Evolutionary conservation across 202 grass and related monocot species (phyloP), one percentile per base, ranked within the genome.

Genomic region (Schoenoplectus triqueter): DNA sequence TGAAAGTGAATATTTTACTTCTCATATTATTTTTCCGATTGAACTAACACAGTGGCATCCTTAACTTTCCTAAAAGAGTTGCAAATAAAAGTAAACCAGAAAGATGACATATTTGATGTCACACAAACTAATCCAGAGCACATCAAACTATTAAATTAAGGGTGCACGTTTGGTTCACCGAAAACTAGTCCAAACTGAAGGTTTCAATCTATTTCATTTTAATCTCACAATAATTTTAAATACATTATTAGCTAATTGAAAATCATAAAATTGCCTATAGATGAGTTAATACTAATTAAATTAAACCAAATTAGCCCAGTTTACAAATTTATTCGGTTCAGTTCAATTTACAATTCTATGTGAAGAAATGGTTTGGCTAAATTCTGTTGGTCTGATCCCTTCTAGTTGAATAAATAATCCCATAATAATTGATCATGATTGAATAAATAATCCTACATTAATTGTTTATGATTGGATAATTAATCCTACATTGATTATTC

Each of bases 1-100:
- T 54, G 1, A 76, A 76, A 76, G 21, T 70, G 42, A 75, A 54
- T 13, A 10, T 77, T 77, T 40, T 77, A 56, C 73, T 56, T 54
- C 15, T 40, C 14, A 77, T 77, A 19, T 55, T 77, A 56, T 75
- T 76, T 47, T 56, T 10, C 73, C 40, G 10, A 76, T 22, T 76
- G 49, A 11, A 76, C 50, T 76, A 76, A 20, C 20, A 56, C 50
- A 21, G 10, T 56, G 17, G 4, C 2, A 5, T 3, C 19, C 73
- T 76, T 39, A 76, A 76, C 49, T 3, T 56, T 2, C 73, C 56
- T 14, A 75, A 51, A 74, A 3, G 17, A 76, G 17, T 50, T 73
- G 44, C 45, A 73, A 3, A 73, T 20, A 73, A 0, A 73, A 20
- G 42, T 10, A 73, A 73, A 73, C 7, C 49, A 14, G 14, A 20